Evolutionary conservation across 805 yeast species (phyloP).

Genomic region (Schizosaccharomyces osmophilus): DNA sequence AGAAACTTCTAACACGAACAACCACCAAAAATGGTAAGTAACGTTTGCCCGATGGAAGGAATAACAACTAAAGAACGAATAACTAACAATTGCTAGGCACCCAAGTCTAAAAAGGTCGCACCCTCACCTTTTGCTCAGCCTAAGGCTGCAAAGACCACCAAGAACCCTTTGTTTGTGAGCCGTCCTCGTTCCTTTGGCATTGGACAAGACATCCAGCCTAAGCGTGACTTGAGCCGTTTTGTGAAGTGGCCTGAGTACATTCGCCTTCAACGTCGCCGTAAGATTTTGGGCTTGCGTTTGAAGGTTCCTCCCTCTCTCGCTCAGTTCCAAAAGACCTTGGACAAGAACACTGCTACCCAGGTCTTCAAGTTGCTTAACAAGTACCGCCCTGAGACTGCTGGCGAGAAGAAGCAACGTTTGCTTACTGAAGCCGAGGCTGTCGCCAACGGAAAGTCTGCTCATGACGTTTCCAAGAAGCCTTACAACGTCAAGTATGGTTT

Average conservation of each 20-base stretch:
- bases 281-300: slow-evolving; percentile 80
- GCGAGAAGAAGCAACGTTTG: slow-evolving; percentile 97
- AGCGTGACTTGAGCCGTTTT: slow-evolving; percentile 85
- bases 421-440: slow-evolving; percentile 97
- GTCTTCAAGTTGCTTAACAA: slow-evolving; percentile 93
- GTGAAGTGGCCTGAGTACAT: slow-evolving; percentile 99
- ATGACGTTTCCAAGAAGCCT: slow-evolving; percentile 93
- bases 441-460: slow-evolving; percentile 92
- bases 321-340: slow-evolving; percentile 86
- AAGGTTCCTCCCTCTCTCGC: slow-evolving; percentile 98
- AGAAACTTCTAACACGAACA: not conserved
- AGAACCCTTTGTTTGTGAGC: slow-evolving; percentile 70
- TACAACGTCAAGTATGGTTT: slow-evolving; percentile 93
- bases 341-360: slow-evolving; percentile 96
- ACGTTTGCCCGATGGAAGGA: not conserved
- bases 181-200: slow-evolving; percentile 86
- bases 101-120: slow-evolving; percentile 67
- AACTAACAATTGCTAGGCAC: slow-evolving; percentile 12
- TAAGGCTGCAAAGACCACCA: slow-evolving; percentile 27
- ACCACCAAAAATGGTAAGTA: slow-evolving; percentile 1
- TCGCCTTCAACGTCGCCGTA: slow-evolving; percentile 96
- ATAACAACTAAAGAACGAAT: not conserved
- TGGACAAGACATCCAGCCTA: slow-evolving; percentile 76
- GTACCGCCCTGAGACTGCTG: slow-evolving; percentile 93
- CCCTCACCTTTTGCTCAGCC: slow-evolving; percentile 87